Conservation (phyloP, 2,329 filamentous ascomycete species). For the Shiraia sp. region DNA sequence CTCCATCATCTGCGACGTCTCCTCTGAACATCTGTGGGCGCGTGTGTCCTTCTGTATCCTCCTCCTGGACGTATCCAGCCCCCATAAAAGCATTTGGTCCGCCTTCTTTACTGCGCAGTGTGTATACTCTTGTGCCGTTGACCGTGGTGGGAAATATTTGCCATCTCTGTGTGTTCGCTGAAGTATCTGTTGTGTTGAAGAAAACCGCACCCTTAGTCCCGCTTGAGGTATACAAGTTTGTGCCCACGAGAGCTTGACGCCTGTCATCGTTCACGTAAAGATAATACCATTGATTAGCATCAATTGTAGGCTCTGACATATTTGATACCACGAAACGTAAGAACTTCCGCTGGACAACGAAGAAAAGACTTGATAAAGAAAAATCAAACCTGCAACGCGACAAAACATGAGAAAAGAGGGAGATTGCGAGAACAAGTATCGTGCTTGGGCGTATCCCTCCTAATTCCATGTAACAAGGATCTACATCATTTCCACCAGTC, state of each 20-base stretch:
- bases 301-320: constrained; percentile 9
- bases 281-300: constrained; percentile 27
- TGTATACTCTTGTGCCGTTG: constrained; percentile 16
- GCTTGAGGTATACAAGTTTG: constrained; percentile 10
- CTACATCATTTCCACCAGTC: too few relatives aligned
- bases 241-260: constrained; percentile 9
- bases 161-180: constrained; percentile 15
- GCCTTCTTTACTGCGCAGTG: constrained; percentile 15
- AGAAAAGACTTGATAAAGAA: neutral
- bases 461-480: too few relatives aligned
- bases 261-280: constrained; percentile 13
- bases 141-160: constrained; percentile 20
- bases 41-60: constrained; percentile 14
- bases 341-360: neutral
- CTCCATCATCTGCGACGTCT: constrained; percentile 20
- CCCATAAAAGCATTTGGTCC: constrained; percentile 20
- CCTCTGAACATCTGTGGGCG: constrained; percentile 17
- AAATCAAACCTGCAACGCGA: too few relatives aligned
- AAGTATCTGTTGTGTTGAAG: constrained; percentile 9
- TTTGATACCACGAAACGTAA: neutral
- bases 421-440: too few relatives aligned
- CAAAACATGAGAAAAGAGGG: too few relatives aligned
- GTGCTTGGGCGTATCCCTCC: too few relatives aligned
- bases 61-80: constrained; percentile 6
- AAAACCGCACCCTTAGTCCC: constrained; percentile 14